Base-by-base conservation (phyloP, 2,329 filamentous ascomycete species). In the Diplodia corticola region DNA sequence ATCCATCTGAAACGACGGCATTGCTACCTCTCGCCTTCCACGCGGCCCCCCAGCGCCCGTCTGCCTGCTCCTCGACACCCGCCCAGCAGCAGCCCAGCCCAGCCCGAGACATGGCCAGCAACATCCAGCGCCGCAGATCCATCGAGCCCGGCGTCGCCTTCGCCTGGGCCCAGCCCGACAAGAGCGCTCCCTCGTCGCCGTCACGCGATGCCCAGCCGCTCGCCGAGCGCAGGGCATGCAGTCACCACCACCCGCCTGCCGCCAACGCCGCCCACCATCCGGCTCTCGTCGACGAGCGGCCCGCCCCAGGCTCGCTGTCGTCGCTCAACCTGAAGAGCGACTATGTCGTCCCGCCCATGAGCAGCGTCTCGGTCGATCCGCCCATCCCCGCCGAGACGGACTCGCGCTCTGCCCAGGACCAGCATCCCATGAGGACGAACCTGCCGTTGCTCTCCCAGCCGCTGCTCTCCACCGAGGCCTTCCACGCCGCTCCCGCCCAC, bases 311-410 rank as follows among this genome's bases (percentile, higher is more conserved):
- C 26, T 37, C 63, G 37, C 46, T 65, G 40, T 65, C 63, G 26
- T 65, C 63, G 63, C 63, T 65, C 63, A 61, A 60, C 37, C 59
- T 63, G 28, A 59, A 66, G 64, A 28, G 51, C 44, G 64, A 59
- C 44, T 66, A 66, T 60, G 64, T 66, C 64, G 64, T 66, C 30
- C 64, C 64, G 20, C 64, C 64, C 53, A 66, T 66, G 64, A 66
- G 64, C 64, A 66, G 64, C 54, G 64, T 66, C 30, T 66, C 64
- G 28, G 64, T 66, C 40, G 64, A 66, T 20, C 64, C 64, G 12
- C 64, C 64, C 46, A 66, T 66, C 51, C 64, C 64, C 20, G 64
- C 64, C 9, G 64, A 66, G 35, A 66, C 64, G 26, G 64, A 66
- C 46, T 66, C 64, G 44, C 64, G 64, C 5, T 66, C 64, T 22